Percentiles rank a stretch among this genome's conserved stretches.
phyloP scores from a whole-genome alignment of 257 asterid genomes.

The Rubia yunnanensis region DNA sequence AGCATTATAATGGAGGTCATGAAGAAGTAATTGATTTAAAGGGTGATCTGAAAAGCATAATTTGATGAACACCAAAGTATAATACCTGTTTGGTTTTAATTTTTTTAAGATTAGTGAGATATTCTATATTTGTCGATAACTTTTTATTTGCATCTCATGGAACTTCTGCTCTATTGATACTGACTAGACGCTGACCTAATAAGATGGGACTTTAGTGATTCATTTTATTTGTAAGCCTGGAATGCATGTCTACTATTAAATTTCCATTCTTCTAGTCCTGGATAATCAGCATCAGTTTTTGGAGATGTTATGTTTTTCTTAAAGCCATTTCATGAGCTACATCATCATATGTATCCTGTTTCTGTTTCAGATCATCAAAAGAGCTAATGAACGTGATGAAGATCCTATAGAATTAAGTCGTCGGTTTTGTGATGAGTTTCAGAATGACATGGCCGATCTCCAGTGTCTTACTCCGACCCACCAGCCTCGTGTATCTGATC shows the following conservation, averaged over 20 bases:
- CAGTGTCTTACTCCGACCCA: conserved; percentile 76
- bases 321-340: not conserved
- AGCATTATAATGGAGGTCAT: too few species aligned
- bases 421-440: conserved; percentile 72
- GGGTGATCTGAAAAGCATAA: not conserved
- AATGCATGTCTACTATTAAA: not conserved
- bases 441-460: conserved; percentile 71
- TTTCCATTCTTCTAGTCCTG: not conserved
- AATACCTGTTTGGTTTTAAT: not conserved
- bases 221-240: not conserved
- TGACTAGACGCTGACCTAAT: not conserved
- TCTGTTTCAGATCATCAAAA: conserved; percentile 54
- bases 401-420: conserved; percentile 59
- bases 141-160: not conserved
- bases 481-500: conserved; percentile 74
- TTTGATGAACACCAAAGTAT: not conserved
- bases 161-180: not conserved
- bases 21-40: too few species aligned
- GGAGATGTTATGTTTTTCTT: not conserved
- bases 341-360: not conserved
- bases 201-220: not conserved
- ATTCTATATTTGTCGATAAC: not conserved
- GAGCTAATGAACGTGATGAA: conserved; percentile 61
- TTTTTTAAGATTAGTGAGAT: not conserved
- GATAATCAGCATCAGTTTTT: not conserved